Percentiles rank a stretch among this genome's conserved stretches.
Conservation (phyloP, 352 stramenopile genomes). For the Aphanomyces euteiches region DNA sequence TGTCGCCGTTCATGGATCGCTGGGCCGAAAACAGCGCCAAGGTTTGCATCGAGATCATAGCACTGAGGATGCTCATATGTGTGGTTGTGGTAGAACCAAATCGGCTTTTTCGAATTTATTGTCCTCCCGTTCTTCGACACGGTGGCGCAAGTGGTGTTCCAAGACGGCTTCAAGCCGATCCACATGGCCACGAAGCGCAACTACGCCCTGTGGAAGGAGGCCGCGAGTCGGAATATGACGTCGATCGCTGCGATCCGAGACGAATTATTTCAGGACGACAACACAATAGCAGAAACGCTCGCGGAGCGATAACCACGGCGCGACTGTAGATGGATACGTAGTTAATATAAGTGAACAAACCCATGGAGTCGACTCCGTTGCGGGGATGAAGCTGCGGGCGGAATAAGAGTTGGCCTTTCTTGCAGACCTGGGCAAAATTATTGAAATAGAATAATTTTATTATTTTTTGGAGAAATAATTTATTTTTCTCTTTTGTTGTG, state of each 20-base stretch:
- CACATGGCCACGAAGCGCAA: constrained; percentile 26
- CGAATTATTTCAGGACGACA: constrained; percentile 25
- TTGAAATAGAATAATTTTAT: too few species aligned
- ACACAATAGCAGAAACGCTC: not conserved
- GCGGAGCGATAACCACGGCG: too few species aligned
- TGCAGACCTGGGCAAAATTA: too few species aligned
- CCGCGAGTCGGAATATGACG: constrained; percentile 18
- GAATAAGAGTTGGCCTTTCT: too few species aligned
- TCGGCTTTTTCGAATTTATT: constrained; percentile 31
- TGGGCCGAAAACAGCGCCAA: constrained; percentile 32
- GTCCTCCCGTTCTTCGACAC: constrained; percentile 31
- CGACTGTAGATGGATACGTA: too few species aligned
- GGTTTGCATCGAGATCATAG: constrained; percentile 8
- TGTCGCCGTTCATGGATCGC: constrained; percentile 58
- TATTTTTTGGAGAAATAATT: too few species aligned
- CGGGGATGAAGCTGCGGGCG: too few species aligned
- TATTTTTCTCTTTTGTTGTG: too few species aligned
- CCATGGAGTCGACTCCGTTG: too few species aligned
- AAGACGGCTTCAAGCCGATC: constrained; percentile 25
- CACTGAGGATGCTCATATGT: not conserved
- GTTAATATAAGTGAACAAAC: too few species aligned
- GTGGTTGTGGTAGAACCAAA: constrained; percentile 29
- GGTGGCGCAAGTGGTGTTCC: constrained; percentile 28
- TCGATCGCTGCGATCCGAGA: constrained; percentile 21
- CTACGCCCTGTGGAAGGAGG: constrained; percentile 28